Percentiles rank a stretch among this genome's conserved stretches.
phyloP scores from a whole-genome alignment of 2,329 filamentous ascomycete genomes.

The Setomelanomma holmii region DNA sequence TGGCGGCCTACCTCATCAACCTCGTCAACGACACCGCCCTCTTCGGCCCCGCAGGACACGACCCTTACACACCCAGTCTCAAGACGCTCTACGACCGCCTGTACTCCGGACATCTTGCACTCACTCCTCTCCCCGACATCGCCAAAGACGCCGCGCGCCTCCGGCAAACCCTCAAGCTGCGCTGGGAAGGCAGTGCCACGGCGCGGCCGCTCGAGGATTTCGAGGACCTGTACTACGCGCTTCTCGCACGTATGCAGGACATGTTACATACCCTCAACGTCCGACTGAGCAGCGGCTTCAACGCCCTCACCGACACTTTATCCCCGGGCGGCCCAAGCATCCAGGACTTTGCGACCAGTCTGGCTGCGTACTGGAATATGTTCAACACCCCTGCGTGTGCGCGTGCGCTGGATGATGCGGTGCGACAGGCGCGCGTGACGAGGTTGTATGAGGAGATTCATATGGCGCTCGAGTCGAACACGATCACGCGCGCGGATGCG shows the following conservation, averaged over 20 bases:
- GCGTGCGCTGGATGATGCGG: conserved; percentile 33
- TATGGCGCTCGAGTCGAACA: conserved; percentile 11
- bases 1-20: conserved; percentile 19
- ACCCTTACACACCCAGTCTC: conserved; percentile 39
- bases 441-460: conserved; percentile 25
- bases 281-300: conserved; percentile 37
- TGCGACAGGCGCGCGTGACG: conserved; percentile 27
- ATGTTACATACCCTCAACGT: conserved; percentile 29
- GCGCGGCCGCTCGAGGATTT: conserved; percentile 48
- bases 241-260: conserved; percentile 33
- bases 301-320: conserved; percentile 11
- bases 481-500: conserved; percentile 18
- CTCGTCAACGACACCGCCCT: conserved; percentile 18
- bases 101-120: conserved; percentile 34
- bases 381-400: conserved; percentile 34
- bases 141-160: conserved; percentile 16
- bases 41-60: conserved; percentile 1
- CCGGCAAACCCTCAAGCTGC: conserved; percentile 57
- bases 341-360: conserved; percentile 15
- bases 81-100: conserved; percentile 41
- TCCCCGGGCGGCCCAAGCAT: conserved; percentile 21
- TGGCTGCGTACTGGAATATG: conserved; percentile 29
- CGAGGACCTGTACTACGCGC: conserved; percentile 43
- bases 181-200: conserved; percentile 64
- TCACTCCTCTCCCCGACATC: conserved; percentile 19